Evolutionary conservation across 176 grass and related monocot species (phyloP).

Genomic region (Secale cereale): DNA sequence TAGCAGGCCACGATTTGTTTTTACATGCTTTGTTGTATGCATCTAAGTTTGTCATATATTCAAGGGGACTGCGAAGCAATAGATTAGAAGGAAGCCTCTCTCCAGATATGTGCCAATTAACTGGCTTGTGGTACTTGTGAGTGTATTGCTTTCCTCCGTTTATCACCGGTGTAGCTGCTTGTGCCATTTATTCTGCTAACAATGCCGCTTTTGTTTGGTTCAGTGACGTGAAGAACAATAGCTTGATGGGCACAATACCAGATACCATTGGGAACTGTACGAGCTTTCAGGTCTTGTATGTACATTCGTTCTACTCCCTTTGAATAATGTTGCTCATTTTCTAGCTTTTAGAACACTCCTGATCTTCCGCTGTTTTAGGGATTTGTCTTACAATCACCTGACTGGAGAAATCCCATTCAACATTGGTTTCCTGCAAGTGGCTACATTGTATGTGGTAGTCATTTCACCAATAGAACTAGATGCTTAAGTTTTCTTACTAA

Average conservation of each 20-base stretch:
- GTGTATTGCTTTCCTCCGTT: conserved; percentile 10
- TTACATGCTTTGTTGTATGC: neutral
- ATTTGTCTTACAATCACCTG: conserved; percentile 91
- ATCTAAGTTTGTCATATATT: conserved; percentile 24
- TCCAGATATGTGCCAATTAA: conserved; percentile 92
- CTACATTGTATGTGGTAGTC: conserved; percentile 70
- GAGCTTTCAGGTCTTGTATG: conserved; percentile 98
- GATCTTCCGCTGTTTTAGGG: conserved; percentile 53
- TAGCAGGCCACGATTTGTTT: neutral
- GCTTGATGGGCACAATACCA: conserved; percentile 81
- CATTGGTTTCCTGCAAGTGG: conserved; percentile 98
- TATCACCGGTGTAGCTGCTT: neutral
- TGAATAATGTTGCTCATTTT: neutral
- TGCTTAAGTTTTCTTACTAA: neutral
- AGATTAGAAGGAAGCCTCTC: conserved; percentile 79
- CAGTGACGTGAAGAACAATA: conserved; percentile 98
- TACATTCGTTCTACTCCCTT: conserved; percentile 15
- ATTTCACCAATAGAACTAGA: neutral
- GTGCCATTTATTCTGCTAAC: neutral
- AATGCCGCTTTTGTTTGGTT: conserved; percentile 1
- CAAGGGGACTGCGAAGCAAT: conserved; percentile 85
- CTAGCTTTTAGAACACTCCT: neutral
- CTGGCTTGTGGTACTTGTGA: conserved; percentile 98
- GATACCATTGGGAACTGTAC: conserved; percentile 94
- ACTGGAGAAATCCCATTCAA: conserved; percentile 92